Conservation (phyloP, 768 basidiomycete species). For the Panellus pusillus region DNA sequence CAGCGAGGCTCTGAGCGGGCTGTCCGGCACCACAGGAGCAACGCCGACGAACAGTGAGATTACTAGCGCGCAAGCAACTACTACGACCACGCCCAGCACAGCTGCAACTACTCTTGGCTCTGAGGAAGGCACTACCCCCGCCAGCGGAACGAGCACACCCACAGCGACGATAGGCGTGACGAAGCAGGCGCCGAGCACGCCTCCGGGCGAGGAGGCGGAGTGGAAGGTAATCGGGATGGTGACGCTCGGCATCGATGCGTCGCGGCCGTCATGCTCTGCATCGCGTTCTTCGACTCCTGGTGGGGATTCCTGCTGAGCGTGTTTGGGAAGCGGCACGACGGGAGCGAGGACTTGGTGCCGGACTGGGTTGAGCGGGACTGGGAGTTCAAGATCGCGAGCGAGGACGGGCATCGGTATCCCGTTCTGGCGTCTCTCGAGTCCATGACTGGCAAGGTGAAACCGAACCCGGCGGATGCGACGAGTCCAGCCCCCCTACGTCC, state of each 20-base stretch:
- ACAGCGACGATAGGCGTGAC: slow-evolving; percentile 10
- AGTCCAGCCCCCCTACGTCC: slow-evolving; percentile 4
- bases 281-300: slow-evolving; percentile 74
- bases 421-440: slow-evolving; percentile 41
- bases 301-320: slow-evolving; percentile 59
- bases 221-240: slow-evolving; percentile 75
- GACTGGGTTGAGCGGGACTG: slow-evolving; percentile 66
- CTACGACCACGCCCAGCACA: not conserved
- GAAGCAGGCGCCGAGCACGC: slow-evolving; percentile 28
- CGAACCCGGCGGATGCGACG: slow-evolving; percentile 27
- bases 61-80: slow-evolving; percentile 1
- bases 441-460: slow-evolving; percentile 23
- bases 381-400: slow-evolving; percentile 50
- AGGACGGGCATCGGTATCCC: slow-evolving; percentile 50
- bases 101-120: not conserved
- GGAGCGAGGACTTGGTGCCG: slow-evolving; percentile 57
- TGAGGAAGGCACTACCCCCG: not conserved
- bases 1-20: slow-evolving; percentile 3
- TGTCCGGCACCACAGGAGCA: not conserved
- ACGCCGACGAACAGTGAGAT: not conserved
- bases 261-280: slow-evolving; percentile 50
- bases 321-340: slow-evolving; percentile 40
- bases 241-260: slow-evolving; percentile 62
- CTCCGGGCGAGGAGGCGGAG: slow-evolving; percentile 46
- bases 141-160: slow-evolving; percentile 2